phyloP scores from a whole-genome alignment of 805 yeast genomes.

The Pachysolen tannophilus region DNA sequence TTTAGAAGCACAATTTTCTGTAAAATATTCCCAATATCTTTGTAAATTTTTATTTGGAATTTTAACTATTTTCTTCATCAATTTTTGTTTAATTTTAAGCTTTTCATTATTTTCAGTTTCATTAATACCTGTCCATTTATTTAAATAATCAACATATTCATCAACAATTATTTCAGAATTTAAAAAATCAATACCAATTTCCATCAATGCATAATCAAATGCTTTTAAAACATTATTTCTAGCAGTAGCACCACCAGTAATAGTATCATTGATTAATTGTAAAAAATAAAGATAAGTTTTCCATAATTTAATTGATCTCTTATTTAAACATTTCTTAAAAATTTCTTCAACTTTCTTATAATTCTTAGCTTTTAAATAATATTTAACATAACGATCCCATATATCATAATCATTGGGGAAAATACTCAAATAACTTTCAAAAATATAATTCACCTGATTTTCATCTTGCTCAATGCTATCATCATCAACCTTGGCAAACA shows the following conservation, averaged over 20 bases:
- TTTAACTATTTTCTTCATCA: constrained; percentile 61
- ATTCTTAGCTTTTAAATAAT: constrained; percentile 58
- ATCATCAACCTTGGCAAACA: constrained; percentile 50
- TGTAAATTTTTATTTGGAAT: constrained; percentile 76
- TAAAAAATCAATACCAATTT: constrained; percentile 68
- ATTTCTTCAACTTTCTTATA: constrained; percentile 57
- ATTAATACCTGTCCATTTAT: constrained; percentile 68
- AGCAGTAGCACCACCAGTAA: constrained; percentile 79
- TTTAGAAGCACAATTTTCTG: constrained; percentile 11
- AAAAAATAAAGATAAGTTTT: constrained; percentile 56
- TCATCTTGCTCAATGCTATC: constrained; percentile 1
- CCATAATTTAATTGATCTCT: constrained; percentile 66
- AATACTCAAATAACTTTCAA: constrained; percentile 48
- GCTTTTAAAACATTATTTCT: constrained; percentile 69
- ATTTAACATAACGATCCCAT: constrained; percentile 71
- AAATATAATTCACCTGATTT: constrained; percentile 38
- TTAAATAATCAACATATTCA: constrained; percentile 74
- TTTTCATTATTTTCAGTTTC: constrained; percentile 84
- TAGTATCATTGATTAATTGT: constrained; percentile 58
- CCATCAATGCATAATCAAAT: constrained; percentile 70
- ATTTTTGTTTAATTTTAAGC: constrained; percentile 64
- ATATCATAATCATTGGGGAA: constrained; percentile 64
- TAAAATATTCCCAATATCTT: constrained; percentile 70
- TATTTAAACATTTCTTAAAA: constrained; percentile 55
- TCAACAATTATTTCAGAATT: constrained; percentile 68